Conservation (phyloP, 129 eudicot genomes). For the Arctium lappa region DNA sequence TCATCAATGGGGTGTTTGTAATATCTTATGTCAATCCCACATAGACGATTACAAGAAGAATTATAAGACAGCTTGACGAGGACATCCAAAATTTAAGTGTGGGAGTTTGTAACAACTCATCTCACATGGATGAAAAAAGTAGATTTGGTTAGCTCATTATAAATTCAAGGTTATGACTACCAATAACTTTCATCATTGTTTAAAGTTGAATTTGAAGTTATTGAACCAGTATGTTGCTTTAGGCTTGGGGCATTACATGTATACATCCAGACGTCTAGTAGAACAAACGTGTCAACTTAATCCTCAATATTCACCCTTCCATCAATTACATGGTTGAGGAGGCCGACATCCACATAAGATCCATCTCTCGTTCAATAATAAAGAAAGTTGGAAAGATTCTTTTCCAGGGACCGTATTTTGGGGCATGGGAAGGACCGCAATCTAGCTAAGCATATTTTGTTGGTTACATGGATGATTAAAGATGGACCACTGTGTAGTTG, state of each 20-base stretch:
- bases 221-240: background rate
- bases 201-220: background rate
- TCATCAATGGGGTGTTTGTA: background rate
- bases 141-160: background rate
- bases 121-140: background rate
- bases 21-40: background rate
- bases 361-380: background rate
- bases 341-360: background rate
- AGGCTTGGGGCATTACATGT: background rate
- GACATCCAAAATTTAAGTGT: background rate
- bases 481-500: background rate
- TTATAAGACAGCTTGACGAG: background rate
- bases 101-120: background rate
- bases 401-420: background rate
- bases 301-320: background rate
- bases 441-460: slow-evolving; percentile 8
- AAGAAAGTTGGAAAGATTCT: background rate
- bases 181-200: background rate
- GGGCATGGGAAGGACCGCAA: slow-evolving; percentile 1
- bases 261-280: background rate
- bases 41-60: background rate
- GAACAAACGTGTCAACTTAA: background rate
- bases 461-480: slow-evolving; percentile 6
- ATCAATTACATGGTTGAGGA: background rate
- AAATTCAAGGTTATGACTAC: background rate